These are phyloP conservation scores for Botryotinia convoluta DNA, from an alignment of 2,329 filamentous ascomycete genomes.

Conservation along the genomic window DNA sequence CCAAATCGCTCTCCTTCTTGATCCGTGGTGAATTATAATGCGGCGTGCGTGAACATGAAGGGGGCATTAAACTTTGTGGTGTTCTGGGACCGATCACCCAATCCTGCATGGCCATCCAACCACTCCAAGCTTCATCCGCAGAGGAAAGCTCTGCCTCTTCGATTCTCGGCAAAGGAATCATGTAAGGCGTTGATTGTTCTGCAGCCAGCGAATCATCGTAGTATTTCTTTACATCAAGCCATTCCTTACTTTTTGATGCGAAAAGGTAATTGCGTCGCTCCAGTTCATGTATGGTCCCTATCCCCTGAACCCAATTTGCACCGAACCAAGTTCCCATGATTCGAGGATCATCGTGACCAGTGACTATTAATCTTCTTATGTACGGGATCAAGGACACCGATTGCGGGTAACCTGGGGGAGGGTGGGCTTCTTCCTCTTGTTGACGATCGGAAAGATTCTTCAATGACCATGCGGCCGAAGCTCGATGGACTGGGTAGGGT, in stretches of 20 bases:
- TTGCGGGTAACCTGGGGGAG: constrained; percentile 28
- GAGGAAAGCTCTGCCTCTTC: constrained; percentile 76
- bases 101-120: constrained; percentile 95
- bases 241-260: constrained; percentile 86
- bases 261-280: constrained; percentile 95
- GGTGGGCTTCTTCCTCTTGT: constrained; percentile 27
- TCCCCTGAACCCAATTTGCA: constrained; percentile 80
- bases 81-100: constrained; percentile 84
- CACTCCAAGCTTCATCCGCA: constrained; percentile 85
- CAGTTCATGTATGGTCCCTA: constrained; percentile 80
- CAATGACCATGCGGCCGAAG: constrained; percentile 42
- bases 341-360: constrained; percentile 81
- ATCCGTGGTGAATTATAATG: constrained; percentile 6
- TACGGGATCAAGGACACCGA: constrained; percentile 77
- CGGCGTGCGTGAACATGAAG: not conserved
- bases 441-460: constrained; percentile 37
- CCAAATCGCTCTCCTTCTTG: constrained; percentile 9
- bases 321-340: constrained; percentile 96
- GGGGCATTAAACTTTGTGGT: not conserved
- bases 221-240: constrained; percentile 82
- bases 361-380: constrained; percentile 83
- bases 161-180: constrained; percentile 76
- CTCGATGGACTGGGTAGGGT: constrained; percentile 42
- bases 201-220: constrained; percentile 73
- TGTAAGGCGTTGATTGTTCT: constrained; percentile 72